phyloP scores from a whole-genome alignment of 768 basidiomycete species.

The Lactarius pseudohatsudake region DNA sequence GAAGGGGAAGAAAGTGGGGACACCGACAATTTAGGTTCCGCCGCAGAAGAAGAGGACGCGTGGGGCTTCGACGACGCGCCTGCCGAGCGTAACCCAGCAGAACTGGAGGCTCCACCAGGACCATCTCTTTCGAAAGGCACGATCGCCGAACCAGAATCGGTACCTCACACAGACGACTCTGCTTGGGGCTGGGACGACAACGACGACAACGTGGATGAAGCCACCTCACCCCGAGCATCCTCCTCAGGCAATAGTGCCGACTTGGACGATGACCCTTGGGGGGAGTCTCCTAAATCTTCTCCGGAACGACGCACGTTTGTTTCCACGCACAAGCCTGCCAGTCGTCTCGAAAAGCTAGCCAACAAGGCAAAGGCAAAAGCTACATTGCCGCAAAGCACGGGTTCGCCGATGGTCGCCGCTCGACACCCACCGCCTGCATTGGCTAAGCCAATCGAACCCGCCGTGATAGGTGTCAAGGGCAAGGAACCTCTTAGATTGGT shows the following conservation, averaged over 20 bases:
- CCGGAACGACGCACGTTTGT: slow-evolving; percentile 34
- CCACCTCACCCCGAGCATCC: slow-evolving; percentile 8
- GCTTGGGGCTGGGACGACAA: slow-evolving; percentile 82
- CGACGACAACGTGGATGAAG: slow-evolving; percentile 35
- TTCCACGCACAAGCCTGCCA: slow-evolving; percentile 51
- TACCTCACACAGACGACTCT: slow-evolving; percentile 38
- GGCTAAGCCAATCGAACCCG: background rate
- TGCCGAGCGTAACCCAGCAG: slow-evolving; percentile 41
- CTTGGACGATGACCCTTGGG: slow-evolving; percentile 73
- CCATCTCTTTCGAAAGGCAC: slow-evolving; percentile 11
- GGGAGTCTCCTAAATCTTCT: slow-evolving; percentile 41
- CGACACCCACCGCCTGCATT: slow-evolving; percentile 35
- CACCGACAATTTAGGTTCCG: slow-evolving; percentile 29
- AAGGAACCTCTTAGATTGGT: slow-evolving; percentile 14
- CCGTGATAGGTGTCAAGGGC: slow-evolving; percentile 1
- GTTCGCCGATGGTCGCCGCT: slow-evolving; percentile 30
- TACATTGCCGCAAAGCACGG: slow-evolving; percentile 17
- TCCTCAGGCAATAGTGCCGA: slow-evolving; percentile 41
- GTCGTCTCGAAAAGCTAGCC: slow-evolving; percentile 56
- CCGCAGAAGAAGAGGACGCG: slow-evolving; percentile 34
- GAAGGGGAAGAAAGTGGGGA: slow-evolving; percentile 40
- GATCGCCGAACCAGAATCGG: slow-evolving; percentile 32
- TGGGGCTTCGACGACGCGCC: slow-evolving; percentile 45
- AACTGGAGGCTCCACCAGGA: slow-evolving; percentile 15
- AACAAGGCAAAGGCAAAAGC: slow-evolving; percentile 49